Percentiles rank a stretch among this genome's conserved stretches.
phyloP scores from a whole-genome alignment of 1,139 yeast genomes.

The Sugiyamaella novakii region DNA sequence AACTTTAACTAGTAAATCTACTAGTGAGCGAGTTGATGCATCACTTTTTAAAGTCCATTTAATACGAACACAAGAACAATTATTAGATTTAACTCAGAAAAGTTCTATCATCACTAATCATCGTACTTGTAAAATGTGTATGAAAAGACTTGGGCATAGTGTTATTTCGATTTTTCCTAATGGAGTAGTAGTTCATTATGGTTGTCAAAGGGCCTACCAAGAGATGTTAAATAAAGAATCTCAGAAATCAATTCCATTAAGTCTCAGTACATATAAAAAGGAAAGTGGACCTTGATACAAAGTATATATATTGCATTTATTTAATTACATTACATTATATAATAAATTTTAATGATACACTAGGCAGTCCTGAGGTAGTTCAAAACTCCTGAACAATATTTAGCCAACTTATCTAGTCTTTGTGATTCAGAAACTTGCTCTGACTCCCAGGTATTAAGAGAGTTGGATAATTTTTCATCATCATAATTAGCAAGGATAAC shows the following conservation, averaged over 20 bases:
- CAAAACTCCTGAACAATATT: constrained; percentile 83
- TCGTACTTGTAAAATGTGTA: constrained; percentile 62
- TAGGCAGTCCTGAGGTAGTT: constrained; percentile 52
- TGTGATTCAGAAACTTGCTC: constrained; percentile 50
- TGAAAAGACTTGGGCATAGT: constrained; percentile 61
- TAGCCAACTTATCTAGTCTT: constrained; percentile 66
- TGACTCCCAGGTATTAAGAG: constrained; percentile 53
- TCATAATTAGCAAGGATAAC: constrained; percentile 51
- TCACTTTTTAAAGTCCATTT: constrained; percentile 47
- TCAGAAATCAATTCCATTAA: constrained; percentile 13
- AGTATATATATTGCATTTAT: constrained; percentile 8
- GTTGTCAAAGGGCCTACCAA: constrained; percentile 50
- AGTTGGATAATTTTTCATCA: constrained; percentile 19
- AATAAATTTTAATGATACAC: constrained; percentile 17
- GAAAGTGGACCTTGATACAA: neutral
- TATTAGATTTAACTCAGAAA: constrained; percentile 46
- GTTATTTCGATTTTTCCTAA: constrained; percentile 58
- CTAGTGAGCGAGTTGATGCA: constrained; percentile 31
- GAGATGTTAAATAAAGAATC: constrained; percentile 24
- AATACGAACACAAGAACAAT: constrained; percentile 42
- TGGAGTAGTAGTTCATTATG: constrained; percentile 67
- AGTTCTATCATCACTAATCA: constrained; percentile 45
- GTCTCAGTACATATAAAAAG: constrained; percentile 10
- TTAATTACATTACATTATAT: no score
- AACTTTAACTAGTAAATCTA: constrained; percentile 38